Base-by-base conservation (phyloP, 768 basidiomycete genomes). In the Kwoniella dejecticola region DNA sequence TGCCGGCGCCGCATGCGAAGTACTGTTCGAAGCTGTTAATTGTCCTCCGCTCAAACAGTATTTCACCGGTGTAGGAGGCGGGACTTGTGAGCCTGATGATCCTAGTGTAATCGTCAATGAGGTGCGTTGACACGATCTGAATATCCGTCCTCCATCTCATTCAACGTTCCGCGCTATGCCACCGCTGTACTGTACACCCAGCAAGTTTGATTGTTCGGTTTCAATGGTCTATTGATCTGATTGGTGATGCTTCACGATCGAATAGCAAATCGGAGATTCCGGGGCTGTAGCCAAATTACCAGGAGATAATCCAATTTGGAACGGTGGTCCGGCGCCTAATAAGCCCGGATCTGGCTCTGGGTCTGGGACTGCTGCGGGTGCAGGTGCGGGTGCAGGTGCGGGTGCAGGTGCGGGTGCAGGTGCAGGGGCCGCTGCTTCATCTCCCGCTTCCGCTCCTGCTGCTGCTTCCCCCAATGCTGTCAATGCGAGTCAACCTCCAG, bases 241-340 rank as follows among this genome's bases (percentile, higher is more conserved):
- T n/a, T 23, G 3, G 44, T n/a, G 11, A 45, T n/a, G 7, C 7
- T 36, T 36, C 15, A 7, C 33, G 7, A 36, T 36, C 33, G 7
- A 8, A 23, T 40, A 63, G 47, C 57, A 68, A 15, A 65, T 63
- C 13, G 68, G 67, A 3, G 12, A 44, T 3, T 54, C 30, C 12
- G 36, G 38, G 8, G 40, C 61, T 4, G 19, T 72, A 19, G 41
- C 56, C 24, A 60, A 50, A 30, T 33, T 72, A 11, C 71, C 71
- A 8, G 71, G 71, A 3, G 63, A 70, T 54, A 72, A 72, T 46
- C 68, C 71, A 0, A 15, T 70, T 4, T 72, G 58, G 53, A 66
- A 59, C 19, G 48, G 30, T 31, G 48, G 30, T 1, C 12, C 19
- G 1, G 44, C 54, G 36, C 54, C 41, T 15, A 33, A 44, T 12